Conservation (phyloP, 306 rosid species). For the Rosa chinensis region DNA sequence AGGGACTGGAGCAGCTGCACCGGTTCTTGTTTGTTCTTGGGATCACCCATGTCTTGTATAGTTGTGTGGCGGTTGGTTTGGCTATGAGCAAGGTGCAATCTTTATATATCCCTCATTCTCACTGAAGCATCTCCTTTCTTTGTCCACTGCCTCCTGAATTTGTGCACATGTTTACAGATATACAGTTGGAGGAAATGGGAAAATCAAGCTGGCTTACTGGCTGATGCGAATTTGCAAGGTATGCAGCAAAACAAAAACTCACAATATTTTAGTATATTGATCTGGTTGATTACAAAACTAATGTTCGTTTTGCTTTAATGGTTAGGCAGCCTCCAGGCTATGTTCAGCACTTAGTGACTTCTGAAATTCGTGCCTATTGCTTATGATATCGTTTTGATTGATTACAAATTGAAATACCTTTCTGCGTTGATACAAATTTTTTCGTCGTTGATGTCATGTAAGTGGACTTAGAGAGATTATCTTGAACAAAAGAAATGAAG, state of each 20-base stretch:
- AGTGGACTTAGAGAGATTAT: neutral
- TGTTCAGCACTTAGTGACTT: neutral
- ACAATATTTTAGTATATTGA: neutral
- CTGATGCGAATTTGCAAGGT: conserved; percentile 68
- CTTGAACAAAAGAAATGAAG: neutral
- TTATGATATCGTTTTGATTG: neutral
- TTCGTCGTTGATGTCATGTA: neutral
- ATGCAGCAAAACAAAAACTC: conserved; percentile 9
- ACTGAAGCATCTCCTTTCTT: neutral
- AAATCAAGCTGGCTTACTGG: conserved; percentile 49
- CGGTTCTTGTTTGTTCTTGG: conserved; percentile 94
- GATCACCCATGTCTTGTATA: conserved; percentile 88
- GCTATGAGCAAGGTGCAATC: conserved; percentile 87
- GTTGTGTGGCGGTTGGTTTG: conserved; percentile 88
- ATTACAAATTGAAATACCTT: neutral
- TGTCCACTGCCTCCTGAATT: neutral
- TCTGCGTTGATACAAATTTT: neutral
- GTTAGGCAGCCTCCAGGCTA: conserved; percentile 11
- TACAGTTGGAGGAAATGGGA: conserved; percentile 98
- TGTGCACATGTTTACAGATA: conserved; percentile 48
- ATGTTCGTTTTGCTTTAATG: neutral
- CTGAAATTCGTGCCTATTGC: neutral
- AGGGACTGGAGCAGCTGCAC: conserved; percentile 95
- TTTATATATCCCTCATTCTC: conserved; percentile 17
- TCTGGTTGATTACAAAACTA: neutral